phyloP scores from a whole-genome alignment of 140 eudicot genomes.

The Anethum foeniculum region DNA sequence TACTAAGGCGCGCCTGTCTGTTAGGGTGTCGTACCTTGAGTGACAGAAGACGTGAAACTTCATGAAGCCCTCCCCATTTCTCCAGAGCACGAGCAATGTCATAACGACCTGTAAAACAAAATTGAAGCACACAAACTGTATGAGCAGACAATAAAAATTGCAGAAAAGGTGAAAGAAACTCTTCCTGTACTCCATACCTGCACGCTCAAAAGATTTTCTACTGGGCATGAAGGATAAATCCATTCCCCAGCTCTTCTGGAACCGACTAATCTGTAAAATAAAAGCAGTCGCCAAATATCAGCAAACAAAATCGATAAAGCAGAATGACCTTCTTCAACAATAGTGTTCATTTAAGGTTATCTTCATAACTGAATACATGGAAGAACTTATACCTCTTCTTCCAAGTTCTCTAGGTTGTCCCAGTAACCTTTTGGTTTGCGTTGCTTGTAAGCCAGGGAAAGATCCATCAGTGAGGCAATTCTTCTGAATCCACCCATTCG shows the following conservation, averaged over 20 bases:
- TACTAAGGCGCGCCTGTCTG: slow-evolving; percentile 47
- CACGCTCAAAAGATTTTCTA: slow-evolving; percentile 91
- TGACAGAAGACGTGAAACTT: slow-evolving; percentile 87
- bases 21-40: slow-evolving; percentile 88
- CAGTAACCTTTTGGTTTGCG: slow-evolving; percentile 96
- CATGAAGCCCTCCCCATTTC: slow-evolving; percentile 98
- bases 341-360: neutral
- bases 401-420: slow-evolving; percentile 88
- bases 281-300: neutral
- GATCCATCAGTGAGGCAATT: slow-evolving; percentile 72
- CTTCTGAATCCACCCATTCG: slow-evolving; percentile 92
- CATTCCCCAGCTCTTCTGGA: slow-evolving; percentile 97
- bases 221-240: slow-evolving; percentile 96
- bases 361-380: slow-evolving; percentile 3
- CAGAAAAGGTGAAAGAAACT: neutral
- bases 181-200: slow-evolving; percentile 40
- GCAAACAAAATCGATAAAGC: neutral
- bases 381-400: slow-evolving; percentile 60
- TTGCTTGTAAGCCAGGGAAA: slow-evolving; percentile 88
- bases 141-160: neutral
- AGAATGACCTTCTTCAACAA: neutral
- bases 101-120: slow-evolving; percentile 54
- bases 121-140: neutral
- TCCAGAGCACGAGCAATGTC: slow-evolving; percentile 93
- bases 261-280: slow-evolving; percentile 57